Base-by-base conservation (phyloP, 306 rosid species). In the Lagenaria siceraria region DNA sequence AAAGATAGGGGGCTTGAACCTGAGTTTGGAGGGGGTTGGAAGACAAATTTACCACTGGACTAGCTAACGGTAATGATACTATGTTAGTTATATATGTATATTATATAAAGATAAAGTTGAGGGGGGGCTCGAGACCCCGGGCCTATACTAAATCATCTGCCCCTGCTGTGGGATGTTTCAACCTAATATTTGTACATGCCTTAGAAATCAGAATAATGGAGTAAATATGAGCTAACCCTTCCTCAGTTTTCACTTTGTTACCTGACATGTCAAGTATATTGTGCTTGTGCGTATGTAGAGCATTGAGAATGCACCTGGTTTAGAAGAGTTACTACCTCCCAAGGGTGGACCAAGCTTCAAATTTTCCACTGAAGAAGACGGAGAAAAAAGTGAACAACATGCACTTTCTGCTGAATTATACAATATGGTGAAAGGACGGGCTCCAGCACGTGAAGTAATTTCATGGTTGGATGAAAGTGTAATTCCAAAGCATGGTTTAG, bases 251-350 rank as follows among this genome's bases (percentile, higher is more conserved):
- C 19, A 25, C 58, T 61, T 82, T 77, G 74, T 76, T 36, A 31
- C 38, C 74, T 68, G 62, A 12, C 25, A 42, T 80, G 76, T 80
- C 8, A 74, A 75, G 65, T 72, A 68, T 83, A 42, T 54, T 76
- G 55, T 46, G 52, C 52, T 48, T 84, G 76, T 59, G 9, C 55
- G 38, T 66, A 59, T 75, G 52, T 69, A 96, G 99, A 92, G 99
- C 82, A 70, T 96, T 77, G 99, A 96, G 82, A 92, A 87, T 80
- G 98, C 97, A 61, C 97, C 99, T 88, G 98, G 99, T 80, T 87
- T 96, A 85, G 99, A 90, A 83, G 96, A 87, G 77, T 81, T 96
- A 84, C 97, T 96, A 81, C 98, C 99, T 74, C 97, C 97, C 6
- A 96, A 90, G 85, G 92, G 96, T 75, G 97, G 90, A 58, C 88